Evolutionary conservation across 2,329 filamentous ascomycete species (phyloP).

Genomic region (Penicillium oxalicum): DNA sequence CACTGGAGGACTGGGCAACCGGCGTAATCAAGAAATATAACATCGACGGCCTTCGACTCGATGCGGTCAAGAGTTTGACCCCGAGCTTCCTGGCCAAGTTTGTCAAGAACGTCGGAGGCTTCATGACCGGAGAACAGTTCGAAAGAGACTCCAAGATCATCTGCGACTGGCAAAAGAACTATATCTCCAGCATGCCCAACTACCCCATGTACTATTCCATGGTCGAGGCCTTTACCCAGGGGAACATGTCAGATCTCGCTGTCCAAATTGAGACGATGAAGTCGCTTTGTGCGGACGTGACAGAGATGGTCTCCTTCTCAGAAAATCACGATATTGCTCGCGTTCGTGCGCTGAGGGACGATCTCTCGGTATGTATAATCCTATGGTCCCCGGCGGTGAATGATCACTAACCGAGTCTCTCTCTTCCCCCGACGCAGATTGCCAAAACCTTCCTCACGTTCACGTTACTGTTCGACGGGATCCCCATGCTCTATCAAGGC

Average conservation of each 20-base stretch:
- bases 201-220: conserved; percentile 38
- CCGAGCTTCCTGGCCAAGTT: conserved; percentile 38
- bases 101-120: conserved; percentile 31
- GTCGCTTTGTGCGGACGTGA: conserved; percentile 36
- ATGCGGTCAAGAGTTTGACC: conserved; percentile 45
- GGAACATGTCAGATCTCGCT: conserved; percentile 25
- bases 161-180: conserved; percentile 37
- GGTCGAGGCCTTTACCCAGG: conserved; percentile 27
- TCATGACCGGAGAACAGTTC: conserved; percentile 44
- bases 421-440: conserved; percentile 25
- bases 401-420: conserved; percentile 1
- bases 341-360: conserved; percentile 48
- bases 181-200: conserved; percentile 42
- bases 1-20: conserved; percentile 38
- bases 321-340: conserved; percentile 57
- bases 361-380: conserved; percentile 37
- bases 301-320: conserved; percentile 47
- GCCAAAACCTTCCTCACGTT: conserved; percentile 58
- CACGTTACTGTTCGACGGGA: conserved; percentile 54
- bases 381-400: background rate
- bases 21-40: conserved; percentile 39
- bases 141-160: conserved; percentile 30
- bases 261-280: conserved; percentile 20
- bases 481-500: conserved; percentile 31
- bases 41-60: conserved; percentile 47